phyloP scores from a whole-genome alignment of 257 asterid genomes.

The Handroanthus guayacan region DNA sequence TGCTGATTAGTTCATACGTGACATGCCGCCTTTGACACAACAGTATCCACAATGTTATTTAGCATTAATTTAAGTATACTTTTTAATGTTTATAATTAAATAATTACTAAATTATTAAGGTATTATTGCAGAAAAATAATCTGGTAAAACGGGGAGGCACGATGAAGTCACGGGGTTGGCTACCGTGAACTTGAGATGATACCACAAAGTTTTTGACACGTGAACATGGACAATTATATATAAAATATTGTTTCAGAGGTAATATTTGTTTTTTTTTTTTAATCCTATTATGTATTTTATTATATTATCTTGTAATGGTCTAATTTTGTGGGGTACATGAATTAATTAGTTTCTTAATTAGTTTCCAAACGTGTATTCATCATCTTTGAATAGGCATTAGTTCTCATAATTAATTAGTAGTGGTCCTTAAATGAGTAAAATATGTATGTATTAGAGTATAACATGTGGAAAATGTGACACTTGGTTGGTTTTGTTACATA shows the following conservation, averaged over 20 bases:
- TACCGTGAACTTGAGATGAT: constrained; percentile 27
- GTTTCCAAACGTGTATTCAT: not conserved
- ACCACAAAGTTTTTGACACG: constrained; percentile 41
- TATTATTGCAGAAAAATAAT: not conserved
- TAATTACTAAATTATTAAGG: not conserved
- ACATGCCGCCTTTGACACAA: constrained; percentile 32
- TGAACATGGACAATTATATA: constrained; percentile 36
- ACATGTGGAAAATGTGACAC: constrained; percentile 29
- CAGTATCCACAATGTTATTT: constrained; percentile 2
- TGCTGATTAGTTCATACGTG: constrained; percentile 7
- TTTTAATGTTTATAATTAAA: not conserved
- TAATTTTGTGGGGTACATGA: constrained; percentile 25
- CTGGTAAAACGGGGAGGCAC: constrained; percentile 29
- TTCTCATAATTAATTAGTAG: too few relatives aligned
- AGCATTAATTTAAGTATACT: not conserved
- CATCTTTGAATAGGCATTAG: constrained; percentile 5
- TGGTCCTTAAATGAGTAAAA: not conserved
- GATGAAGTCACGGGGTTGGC: constrained; percentile 49
- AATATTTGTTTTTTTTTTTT: not conserved
- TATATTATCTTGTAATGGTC: constrained; percentile 40
- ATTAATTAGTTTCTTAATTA: constrained; percentile 3
- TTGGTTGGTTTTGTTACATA: not conserved
- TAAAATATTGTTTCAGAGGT: not conserved
- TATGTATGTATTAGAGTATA: not conserved
- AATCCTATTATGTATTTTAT: not conserved